Evolutionary conservation across 164 flowering plant genomes (phyloP), one percentile per base, ranked within the genome.

Genomic region (Chimonanthus praecox): DNA sequence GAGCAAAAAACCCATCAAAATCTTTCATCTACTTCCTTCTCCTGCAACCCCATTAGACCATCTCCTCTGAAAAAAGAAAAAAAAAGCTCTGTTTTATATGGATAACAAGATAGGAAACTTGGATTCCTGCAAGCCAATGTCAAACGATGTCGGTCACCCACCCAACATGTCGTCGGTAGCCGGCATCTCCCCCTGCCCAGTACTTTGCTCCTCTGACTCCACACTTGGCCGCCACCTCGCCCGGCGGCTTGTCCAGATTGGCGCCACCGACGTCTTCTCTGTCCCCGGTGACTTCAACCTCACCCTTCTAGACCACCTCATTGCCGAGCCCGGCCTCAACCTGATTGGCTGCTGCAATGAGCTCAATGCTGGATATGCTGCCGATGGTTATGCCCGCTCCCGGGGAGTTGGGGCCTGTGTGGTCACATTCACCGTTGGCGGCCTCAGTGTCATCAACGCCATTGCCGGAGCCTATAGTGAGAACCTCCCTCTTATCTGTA

Each of bases 291-390:
- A 94, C 77, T 94, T 92, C 78, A 94, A 94, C 79, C 87, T 94
- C 9, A 92, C 94, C 8, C 85, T 94, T 0, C 94, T 94, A 54
- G 97, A 92, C 78, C 90, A 89, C 67, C 82, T 94, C 70, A 73
- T 94, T 18, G 94, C 97, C 15, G 96, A 94, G 84, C 94, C 93
- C 0, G 88, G 80, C 50, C 90, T 94, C 66, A 87, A 74, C 79
- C 50, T 78, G 33, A 49, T 94, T 76, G 98, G 98, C 72, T 92
- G 97, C 87, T 94, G 98, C 73, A 94, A 94, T 83, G 98, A 94
- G 84, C 97, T 94, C 58, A 94, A 94, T 76, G 98, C 98, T 48
- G 97, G 98, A 0, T 94, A 94, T 70, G 98, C 98, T 2, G 98
- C 98, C 2, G 98, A 94, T 51, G 97, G 97, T 11, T 94, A 87